These are phyloP conservation scores for Jackrogersella multiformis DNA, from an alignment of 495 filamentous ascomycete species.

Conservation along the genomic window DNA sequence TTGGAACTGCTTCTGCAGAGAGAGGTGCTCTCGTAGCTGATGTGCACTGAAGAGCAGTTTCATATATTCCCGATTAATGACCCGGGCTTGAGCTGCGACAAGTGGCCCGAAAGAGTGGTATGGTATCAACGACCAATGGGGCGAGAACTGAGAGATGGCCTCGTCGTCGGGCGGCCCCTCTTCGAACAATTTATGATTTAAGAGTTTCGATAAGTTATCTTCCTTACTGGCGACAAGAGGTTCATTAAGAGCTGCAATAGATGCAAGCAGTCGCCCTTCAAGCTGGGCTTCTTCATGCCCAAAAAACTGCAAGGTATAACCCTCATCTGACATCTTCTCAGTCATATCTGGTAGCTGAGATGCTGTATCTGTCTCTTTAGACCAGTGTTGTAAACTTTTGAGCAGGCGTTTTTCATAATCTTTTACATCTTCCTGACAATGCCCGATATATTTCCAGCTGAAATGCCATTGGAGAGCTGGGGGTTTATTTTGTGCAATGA, in stretches of 20 bases:
- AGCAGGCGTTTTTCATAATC: slow-evolving; percentile 68
- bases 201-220: slow-evolving; percentile 46
- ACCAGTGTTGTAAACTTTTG: slow-evolving; percentile 47
- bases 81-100: slow-evolving; percentile 73
- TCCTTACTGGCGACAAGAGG: slow-evolving; percentile 38
- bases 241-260: slow-evolving; percentile 57
- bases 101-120: slow-evolving; percentile 79
- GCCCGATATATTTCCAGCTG: slow-evolving; percentile 76
- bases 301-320: slow-evolving; percentile 54
- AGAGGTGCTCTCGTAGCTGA: slow-evolving; percentile 76
- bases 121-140: slow-evolving; percentile 75
- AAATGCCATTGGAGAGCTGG: slow-evolving; percentile 76
- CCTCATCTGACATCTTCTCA: background rate
- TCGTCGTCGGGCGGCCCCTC: background rate
- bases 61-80: slow-evolving; percentile 81
- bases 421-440: slow-evolving; percentile 66
- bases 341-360: background rate
- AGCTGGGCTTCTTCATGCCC: slow-evolving; percentile 61
- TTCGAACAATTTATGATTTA: slow-evolving; percentile 42
- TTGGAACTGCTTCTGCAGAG: slow-evolving; percentile 80
- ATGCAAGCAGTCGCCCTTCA: slow-evolving; percentile 57
- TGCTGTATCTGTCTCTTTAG: background rate
- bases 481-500: slow-evolving; percentile 55
- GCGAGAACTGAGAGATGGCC: slow-evolving; percentile 60
- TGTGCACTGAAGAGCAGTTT: slow-evolving; percentile 82